These are phyloP conservation scores for Phaeophleospora eucalypticola DNA, from an alignment of 2,329 filamentous ascomycete genomes.

Conservation along the genomic window DNA sequence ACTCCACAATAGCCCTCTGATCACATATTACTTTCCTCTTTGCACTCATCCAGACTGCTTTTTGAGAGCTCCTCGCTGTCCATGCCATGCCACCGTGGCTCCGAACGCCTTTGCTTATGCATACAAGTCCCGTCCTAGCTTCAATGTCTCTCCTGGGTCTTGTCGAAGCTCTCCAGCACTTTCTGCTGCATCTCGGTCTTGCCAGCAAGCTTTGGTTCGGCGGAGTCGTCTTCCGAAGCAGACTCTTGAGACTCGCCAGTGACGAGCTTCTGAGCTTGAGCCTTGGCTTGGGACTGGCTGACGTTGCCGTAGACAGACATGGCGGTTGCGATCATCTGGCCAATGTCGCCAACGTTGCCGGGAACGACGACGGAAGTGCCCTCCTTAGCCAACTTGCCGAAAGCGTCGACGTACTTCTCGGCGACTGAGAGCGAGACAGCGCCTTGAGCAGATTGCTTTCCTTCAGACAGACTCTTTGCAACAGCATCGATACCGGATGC, in stretches of 20 bases:
- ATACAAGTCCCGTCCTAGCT: background rate
- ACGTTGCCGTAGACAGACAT: conserved; percentile 96
- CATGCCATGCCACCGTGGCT: conserved; percentile 2
- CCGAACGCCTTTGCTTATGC: conserved; percentile 7
- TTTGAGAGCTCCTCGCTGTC: background rate
- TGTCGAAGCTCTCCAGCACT: conserved; percentile 39
- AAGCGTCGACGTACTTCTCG: conserved; percentile 97
- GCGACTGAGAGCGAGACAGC: conserved; percentile 85
- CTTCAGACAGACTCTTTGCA: conserved; percentile 57
- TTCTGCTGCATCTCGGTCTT: conserved; percentile 35
- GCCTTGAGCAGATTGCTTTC: conserved; percentile 70
- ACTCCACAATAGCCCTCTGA: background rate
- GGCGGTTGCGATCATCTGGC: conserved; percentile 93
- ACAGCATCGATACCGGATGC: conserved; percentile 85
- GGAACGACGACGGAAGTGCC: conserved; percentile 93
- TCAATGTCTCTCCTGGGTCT: conserved; percentile 35
- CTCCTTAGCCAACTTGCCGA: conserved; percentile 87
- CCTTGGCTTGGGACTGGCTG: conserved; percentile 69
- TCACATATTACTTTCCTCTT: background rate
- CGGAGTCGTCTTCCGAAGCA: conserved; percentile 8
- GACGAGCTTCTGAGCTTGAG: conserved; percentile 52
- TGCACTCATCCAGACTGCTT: background rate
- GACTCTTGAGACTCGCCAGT: conserved; percentile 12
- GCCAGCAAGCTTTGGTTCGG: conserved; percentile 11
- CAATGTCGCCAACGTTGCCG: conserved; percentile 93